Evolutionary conservation across 495 filamentous ascomycete species (phyloP).

Genomic region (Podospora fimiseda): DNA sequence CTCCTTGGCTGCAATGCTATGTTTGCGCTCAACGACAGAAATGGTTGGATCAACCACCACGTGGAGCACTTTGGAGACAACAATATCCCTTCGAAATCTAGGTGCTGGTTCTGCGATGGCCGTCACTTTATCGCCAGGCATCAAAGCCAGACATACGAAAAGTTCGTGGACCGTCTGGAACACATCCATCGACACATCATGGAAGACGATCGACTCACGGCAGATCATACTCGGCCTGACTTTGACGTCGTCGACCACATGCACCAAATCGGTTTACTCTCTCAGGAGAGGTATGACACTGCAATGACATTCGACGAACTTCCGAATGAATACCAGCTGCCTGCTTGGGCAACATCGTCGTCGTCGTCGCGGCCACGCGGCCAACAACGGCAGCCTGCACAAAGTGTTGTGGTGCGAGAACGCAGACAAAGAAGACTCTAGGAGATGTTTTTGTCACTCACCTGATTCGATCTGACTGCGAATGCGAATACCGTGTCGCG

Average conservation of each 20-base stretch:
- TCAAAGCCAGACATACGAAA: constrained; percentile 6
- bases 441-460: background rate
- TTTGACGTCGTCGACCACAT: constrained; percentile 32
- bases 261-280: constrained; percentile 12
- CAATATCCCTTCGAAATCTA: constrained; percentile 30
- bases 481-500: background rate
- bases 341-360: constrained; percentile 4
- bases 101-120: constrained; percentile 46
- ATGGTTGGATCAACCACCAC: constrained; percentile 41
- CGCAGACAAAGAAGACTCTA: background rate
- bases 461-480: background rate
- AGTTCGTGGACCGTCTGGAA: constrained; percentile 35
- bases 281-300: constrained; percentile 1
- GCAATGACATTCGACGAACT: constrained; percentile 21
- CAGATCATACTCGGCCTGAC: constrained; percentile 34
- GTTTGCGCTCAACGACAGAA: constrained; percentile 31
- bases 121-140: constrained; percentile 14
- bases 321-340: constrained; percentile 8
- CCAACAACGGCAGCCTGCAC: background rate
- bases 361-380: background rate
- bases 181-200: constrained; percentile 39
- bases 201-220: constrained; percentile 10
- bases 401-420: background rate
- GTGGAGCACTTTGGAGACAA: constrained; percentile 22
- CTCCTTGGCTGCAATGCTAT: constrained; percentile 19